phyloP scores from a whole-genome alignment of 1,139 yeast species.

The Diutina sp. region DNA sequence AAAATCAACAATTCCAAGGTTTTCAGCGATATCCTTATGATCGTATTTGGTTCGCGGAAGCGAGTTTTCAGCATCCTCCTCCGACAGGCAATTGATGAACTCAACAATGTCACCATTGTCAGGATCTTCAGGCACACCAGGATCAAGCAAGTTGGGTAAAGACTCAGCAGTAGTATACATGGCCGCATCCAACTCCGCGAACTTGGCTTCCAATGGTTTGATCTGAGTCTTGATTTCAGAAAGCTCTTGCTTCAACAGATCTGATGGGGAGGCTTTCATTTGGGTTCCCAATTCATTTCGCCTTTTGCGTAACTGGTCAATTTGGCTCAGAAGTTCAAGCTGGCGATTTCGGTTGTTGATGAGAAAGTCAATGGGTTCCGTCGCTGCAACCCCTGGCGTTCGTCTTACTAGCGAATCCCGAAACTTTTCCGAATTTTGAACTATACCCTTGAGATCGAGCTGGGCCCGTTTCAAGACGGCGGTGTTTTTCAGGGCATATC shows the following conservation, averaged over 20 bases:
- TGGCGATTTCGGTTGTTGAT: slow-evolving; percentile 8
- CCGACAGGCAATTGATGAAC: slow-evolving; percentile 32
- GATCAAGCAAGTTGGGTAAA: slow-evolving; percentile 59
- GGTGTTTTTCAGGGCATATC: slow-evolving; percentile 7
- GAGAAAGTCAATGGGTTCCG: slow-evolving; percentile 17
- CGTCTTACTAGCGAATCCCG: slow-evolving; percentile 36
- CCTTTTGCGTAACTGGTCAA: slow-evolving; percentile 12
- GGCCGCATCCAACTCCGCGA: slow-evolving; percentile 12
- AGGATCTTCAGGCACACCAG: slow-evolving; percentile 34
- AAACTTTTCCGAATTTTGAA: slow-evolving; percentile 23
- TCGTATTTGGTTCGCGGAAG: slow-evolving; percentile 23
- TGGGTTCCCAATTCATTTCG: slow-evolving; percentile 15
- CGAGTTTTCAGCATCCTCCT: slow-evolving; percentile 11
- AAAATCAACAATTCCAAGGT: slow-evolving; percentile 55
- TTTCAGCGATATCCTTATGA: slow-evolving; percentile 56
- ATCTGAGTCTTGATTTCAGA: slow-evolving; percentile 22
- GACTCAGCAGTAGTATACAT: slow-evolving; percentile 31
- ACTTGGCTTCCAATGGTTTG: slow-evolving; percentile 20
- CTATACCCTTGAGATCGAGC: slow-evolving; percentile 35
- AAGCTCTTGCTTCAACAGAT: slow-evolving; percentile 14
- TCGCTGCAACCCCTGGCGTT: slow-evolving; percentile 10
- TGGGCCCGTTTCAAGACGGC: slow-evolving; percentile 22
- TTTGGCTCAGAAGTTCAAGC: slow-evolving; percentile 8
- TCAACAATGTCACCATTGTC: slow-evolving; percentile 24
- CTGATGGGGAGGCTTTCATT: slow-evolving; percentile 7